Base-by-base conservation (phyloP, 2,329 filamentous ascomycete genomes). In the Claviceps sp. region DNA sequence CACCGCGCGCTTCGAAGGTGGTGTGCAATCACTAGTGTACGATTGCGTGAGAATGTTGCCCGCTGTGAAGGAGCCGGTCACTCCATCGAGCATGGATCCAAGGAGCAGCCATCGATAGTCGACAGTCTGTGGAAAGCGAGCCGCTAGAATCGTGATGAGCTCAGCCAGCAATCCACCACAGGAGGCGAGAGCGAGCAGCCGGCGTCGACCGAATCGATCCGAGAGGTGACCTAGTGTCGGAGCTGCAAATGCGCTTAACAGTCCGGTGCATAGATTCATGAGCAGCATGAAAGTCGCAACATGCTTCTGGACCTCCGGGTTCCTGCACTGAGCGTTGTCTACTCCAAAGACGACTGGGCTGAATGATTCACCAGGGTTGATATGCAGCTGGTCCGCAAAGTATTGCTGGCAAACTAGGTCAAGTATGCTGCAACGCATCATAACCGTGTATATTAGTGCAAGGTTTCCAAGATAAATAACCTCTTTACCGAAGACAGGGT, bases 1-100 rank as follows among this genome's bases (percentile, higher is more conserved):
- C 7, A 95, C 85, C 54, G 85, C 86, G 20, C 93, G 82, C 61
- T 80, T 81, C 34, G 86, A 84, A 0, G 89, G 86, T 4, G 85
- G 74, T 0, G 89, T 91, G 67, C 88, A 95, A 66, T 98, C 93
- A 42, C 88, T 84, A 13, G 86, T 84, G 66, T 97, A 98, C 0
- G 91, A 88, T 65, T 94, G 84, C 22, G 81, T 83, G 53, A 95
- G 71, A 20, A 84, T 72, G 46, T 85, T 85, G 30, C 84, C 85
- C 0, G 88, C 81, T 1, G 89, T 95, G 64, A 96, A 95, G 0
- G 90, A 95, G 7, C 93, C 93, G 9, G 82, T 82, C 5, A 95
- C 62, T 4, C 93, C 93, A 62, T 98, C 93, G 46, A 90, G 73
- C 9, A 86, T 73, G 38, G 83, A 79, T 9, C 88, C 88, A 1